phyloP scores from a whole-genome alignment of 2,329 filamentous ascomycete genomes.

The Cercospora sojina region DNA sequence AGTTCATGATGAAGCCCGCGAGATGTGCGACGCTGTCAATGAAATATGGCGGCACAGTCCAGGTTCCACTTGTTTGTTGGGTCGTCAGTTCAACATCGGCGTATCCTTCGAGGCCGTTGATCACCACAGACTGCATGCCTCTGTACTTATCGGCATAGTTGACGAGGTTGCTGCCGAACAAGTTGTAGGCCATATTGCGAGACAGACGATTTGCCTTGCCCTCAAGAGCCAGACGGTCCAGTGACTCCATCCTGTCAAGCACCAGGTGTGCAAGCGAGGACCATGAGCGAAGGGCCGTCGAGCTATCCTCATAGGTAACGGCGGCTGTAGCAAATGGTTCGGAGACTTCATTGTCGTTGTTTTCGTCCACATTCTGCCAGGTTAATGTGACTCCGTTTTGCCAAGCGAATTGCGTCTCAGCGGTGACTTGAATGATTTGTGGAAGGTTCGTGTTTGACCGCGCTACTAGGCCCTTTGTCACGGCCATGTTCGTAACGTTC shows the following conservation, averaged over 20 bases:
- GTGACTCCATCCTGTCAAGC: slow-evolving; percentile 30
- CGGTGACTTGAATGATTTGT: slow-evolving; percentile 13
- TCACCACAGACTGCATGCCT: slow-evolving; percentile 17
- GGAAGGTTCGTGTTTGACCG: slow-evolving; percentile 3
- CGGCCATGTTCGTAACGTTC: slow-evolving; percentile 44
- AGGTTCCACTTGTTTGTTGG: slow-evolving; percentile 16
- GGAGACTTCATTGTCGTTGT: not conserved
- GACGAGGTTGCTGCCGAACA: slow-evolving; percentile 21
- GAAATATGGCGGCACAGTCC: slow-evolving; percentile 30
- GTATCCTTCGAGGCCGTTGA: slow-evolving; percentile 40
- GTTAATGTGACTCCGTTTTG: slow-evolving; percentile 1
- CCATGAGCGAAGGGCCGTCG: slow-evolving; percentile 33
- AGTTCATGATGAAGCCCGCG: not conserved
- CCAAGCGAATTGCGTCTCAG: slow-evolving; percentile 6
- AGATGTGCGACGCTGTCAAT: slow-evolving; percentile 36
- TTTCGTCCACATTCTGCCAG: slow-evolving; percentile 17
- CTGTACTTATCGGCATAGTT: slow-evolving; percentile 21
- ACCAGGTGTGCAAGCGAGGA: slow-evolving; percentile 31
- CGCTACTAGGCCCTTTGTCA: slow-evolving; percentile 33
- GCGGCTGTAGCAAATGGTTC: slow-evolving; percentile 30
- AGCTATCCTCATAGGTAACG: slow-evolving; percentile 26
- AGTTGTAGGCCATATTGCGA: slow-evolving; percentile 36
- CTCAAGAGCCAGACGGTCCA: slow-evolving; percentile 29
- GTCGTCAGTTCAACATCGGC: slow-evolving; percentile 23
- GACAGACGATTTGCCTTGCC: slow-evolving; percentile 34